Evolutionary conservation across 2,329 filamentous ascomycete species (phyloP).

Genomic region (Coniosporium tulheliwenetii): DNA sequence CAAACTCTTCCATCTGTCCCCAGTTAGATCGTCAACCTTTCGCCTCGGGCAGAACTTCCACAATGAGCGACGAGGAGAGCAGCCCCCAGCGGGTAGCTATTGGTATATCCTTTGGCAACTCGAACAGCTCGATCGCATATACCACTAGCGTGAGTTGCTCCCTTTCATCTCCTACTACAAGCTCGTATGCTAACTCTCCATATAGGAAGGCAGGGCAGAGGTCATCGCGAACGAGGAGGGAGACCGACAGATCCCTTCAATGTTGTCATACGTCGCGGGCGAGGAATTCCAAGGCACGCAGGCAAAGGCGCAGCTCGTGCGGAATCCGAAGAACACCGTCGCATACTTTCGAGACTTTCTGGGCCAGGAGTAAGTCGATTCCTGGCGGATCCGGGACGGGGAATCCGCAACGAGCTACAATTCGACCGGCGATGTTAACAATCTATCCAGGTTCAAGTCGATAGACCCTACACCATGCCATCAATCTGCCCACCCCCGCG

Average conservation of each 20-base stretch:
- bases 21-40: too few relatives aligned
- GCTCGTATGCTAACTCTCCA: conserved; percentile 2
- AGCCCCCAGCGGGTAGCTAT: conserved; percentile 52
- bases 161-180: too few relatives aligned
- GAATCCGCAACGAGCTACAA: too few relatives aligned
- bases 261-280: conserved; percentile 86
- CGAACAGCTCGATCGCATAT: conserved; percentile 92
- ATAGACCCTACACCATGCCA: conserved; percentile 95
- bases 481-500: conserved; percentile 76
- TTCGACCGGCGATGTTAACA: too few relatives aligned
- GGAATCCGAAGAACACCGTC: conserved; percentile 85
- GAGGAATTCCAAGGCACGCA: conserved; percentile 96
- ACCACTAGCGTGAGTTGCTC: conserved; percentile 42
- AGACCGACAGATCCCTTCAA: conserved; percentile 92
- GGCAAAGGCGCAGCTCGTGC: conserved; percentile 83
- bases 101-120: conserved; percentile 95
- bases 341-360: conserved; percentile 94
- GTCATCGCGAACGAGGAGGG: conserved; percentile 99
- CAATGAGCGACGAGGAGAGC: conserved; percentile 36
- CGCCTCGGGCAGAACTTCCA: conserved; percentile 2
- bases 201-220: conserved; percentile 77
- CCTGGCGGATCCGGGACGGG: too few relatives aligned
- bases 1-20: too few relatives aligned
- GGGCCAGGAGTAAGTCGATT: conserved; percentile 62
- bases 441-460: conserved; percentile 54